Evolutionary conservation across 257 asterid genomes (phyloP), one percentile per base, ranked within the genome.

Genomic region (Solanum pimpinellifolium): DNA sequence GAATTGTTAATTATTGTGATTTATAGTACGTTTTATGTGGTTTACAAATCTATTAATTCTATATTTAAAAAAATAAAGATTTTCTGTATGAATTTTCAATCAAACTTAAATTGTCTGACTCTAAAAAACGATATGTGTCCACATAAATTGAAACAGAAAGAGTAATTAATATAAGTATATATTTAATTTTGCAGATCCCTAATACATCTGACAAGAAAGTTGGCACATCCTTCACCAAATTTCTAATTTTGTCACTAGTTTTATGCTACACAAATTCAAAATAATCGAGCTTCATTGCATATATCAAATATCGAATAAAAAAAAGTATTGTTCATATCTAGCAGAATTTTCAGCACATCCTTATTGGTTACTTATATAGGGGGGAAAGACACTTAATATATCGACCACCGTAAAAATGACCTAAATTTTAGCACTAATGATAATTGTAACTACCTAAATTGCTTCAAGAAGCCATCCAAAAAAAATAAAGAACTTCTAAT

Each of bases 211-310:
- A 2, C 1, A 52, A 52, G 62, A 16, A 49, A 52, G 18, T 52
- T 52, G 10, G 20, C 62, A 16, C 10, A 52, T 52, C 62, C 23
- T 52, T 52, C 62, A 16, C n/a, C 62, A 52, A 52, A 52, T 52
- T 52, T 1, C 4, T 52, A 52, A 3, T 23, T 52, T 3, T 49
- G 4, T 1, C 62, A 6, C 23, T 52, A 52, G 0, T 16, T 3
- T 18, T 52, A 52, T 52, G 0, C 7, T 1, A 3, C 1, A 52
- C 4, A 3, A 16, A 52, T 52, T 52, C 0, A 52, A 3, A 21
- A 52, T 52, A 52, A 52, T 52, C 1, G 0, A 52, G 0, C 23
- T 16, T 16, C 0, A 52, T 16, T 6, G 0, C 3, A 52, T 3
- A 3, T 52, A 52, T 52, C 10, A 16, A 0, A 52, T 7, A 52